Percentiles rank a stretch among this genome's conserved stretches.
Evolutionary conservation across 179 eudicot genomes (phyloP).

Genomic region (Silene coronaria): DNA sequence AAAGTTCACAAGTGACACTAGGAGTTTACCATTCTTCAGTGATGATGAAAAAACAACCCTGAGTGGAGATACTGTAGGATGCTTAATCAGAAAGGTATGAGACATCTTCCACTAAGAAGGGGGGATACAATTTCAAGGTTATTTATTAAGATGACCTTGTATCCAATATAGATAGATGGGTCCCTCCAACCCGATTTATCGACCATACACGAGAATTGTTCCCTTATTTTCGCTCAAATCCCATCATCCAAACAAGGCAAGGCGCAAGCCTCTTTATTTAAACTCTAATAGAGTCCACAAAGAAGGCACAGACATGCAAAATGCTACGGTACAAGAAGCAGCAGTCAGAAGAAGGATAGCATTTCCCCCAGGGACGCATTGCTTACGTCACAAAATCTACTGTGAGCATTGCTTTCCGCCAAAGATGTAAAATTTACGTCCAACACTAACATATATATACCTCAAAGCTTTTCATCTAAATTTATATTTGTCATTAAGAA

Average conservation of each 20-base stretch:
- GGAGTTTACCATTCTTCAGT: not conserved
- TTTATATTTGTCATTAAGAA: too few species aligned
- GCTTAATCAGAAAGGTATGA: not conserved
- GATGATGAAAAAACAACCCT: not conserved
- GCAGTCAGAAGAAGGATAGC: too few species aligned
- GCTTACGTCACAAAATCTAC: not conserved
- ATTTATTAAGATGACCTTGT: too few species aligned
- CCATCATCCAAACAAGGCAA: not conserved
- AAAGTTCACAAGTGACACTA: not conserved
- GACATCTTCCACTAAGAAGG: too few species aligned
- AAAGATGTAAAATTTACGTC: too few species aligned
- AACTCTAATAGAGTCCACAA: too few species aligned
- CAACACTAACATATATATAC: too few species aligned
- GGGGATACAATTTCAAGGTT: too few species aligned
- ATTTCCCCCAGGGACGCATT: too few species aligned
- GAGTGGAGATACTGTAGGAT: constrained; percentile 2
- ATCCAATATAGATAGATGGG: not conserved
- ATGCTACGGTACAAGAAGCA: too few species aligned
- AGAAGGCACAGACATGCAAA: too few species aligned
- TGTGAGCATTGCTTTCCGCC: not conserved
- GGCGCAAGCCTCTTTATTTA: not conserved
- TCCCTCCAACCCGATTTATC: not conserved
- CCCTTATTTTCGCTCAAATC: not conserved
- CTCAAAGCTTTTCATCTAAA: too few species aligned
- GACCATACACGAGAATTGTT: not conserved